These are phyloP conservation scores for Coprinopsis marcescibilis DNA, from an alignment of 768 basidiomycete genomes.

Conservation along the genomic window DNA sequence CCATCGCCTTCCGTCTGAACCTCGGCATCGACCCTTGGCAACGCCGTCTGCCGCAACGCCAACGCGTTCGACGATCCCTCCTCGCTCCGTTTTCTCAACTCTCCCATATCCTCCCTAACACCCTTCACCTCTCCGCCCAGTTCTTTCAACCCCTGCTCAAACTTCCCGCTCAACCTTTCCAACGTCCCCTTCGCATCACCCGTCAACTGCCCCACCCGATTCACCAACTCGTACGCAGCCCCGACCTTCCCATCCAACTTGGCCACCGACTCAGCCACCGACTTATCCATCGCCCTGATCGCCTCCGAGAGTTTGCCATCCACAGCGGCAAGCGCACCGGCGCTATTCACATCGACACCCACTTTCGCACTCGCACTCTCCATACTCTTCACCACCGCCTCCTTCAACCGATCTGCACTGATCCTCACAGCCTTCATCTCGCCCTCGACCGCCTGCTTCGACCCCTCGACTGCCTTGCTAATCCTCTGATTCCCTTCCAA, in stretches of 20 bases:
- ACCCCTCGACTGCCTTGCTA: not conserved
- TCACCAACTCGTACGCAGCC: not conserved
- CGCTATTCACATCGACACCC: not conserved
- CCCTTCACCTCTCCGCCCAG: too few species aligned
- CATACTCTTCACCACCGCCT: not conserved
- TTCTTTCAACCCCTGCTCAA: too few species aligned
- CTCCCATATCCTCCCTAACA: too few species aligned
- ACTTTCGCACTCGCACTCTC: not conserved
- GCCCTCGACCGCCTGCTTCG: not conserved
- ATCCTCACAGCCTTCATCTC: not conserved
- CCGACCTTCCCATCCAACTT: not conserved
- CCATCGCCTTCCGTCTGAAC: too few species aligned
- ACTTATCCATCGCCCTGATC: not conserved
- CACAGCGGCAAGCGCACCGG: not conserved
- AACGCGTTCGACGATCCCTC: too few species aligned
- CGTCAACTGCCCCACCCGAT: not conserved
- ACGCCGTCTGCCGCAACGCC: too few species aligned
- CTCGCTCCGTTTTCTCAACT: too few species aligned
- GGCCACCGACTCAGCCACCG: not conserved
- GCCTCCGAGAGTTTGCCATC: not conserved
- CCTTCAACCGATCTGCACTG: not conserved
- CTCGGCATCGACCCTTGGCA: too few species aligned
- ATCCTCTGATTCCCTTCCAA: not conserved
- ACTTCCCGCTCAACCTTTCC: not conserved
- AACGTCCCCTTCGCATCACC: not conserved